phyloP scores from a whole-genome alignment of 176 grass and related monocot species.

The Panicum miliaceum region DNA sequence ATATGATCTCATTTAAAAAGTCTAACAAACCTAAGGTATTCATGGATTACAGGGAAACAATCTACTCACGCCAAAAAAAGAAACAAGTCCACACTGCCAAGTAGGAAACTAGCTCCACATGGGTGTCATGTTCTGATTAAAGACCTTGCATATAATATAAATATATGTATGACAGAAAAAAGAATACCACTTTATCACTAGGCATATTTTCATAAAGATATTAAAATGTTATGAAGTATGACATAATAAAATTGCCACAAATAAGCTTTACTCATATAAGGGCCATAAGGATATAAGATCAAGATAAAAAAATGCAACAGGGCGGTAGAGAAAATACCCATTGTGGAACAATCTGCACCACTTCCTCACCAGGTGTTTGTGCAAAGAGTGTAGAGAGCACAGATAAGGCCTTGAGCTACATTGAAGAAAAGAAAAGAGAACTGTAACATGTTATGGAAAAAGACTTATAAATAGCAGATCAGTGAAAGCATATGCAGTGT shows the following conservation, averaged over 20 bases:
- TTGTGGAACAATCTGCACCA: constrained; percentile 73
- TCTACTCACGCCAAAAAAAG: background rate
- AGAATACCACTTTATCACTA: constrained; percentile 4
- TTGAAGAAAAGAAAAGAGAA: constrained; percentile 38
- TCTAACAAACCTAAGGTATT: background rate
- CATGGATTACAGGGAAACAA: constrained; percentile 15
- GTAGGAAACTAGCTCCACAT: background rate
- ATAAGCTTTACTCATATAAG: background rate
- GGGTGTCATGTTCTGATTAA: constrained; percentile 9
- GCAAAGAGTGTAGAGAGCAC: constrained; percentile 62
- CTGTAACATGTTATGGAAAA: background rate
- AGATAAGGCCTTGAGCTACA: constrained; percentile 89
- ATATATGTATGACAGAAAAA: background rate
- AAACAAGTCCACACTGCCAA: background rate
- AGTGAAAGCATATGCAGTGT: background rate
- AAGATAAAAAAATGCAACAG: constrained; percentile 6
- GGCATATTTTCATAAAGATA: constrained; percentile 29
- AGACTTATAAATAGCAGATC: background rate
- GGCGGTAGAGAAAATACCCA: constrained; percentile 68
- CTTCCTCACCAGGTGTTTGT: constrained; percentile 75
- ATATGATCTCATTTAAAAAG: background rate
- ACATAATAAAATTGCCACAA: no score
- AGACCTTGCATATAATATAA: background rate
- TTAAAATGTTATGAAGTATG: background rate
- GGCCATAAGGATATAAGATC: background rate